Conservation (phyloP, 2,329 filamentous ascomycete species). For the Sclerotinia subarctica region DNA sequence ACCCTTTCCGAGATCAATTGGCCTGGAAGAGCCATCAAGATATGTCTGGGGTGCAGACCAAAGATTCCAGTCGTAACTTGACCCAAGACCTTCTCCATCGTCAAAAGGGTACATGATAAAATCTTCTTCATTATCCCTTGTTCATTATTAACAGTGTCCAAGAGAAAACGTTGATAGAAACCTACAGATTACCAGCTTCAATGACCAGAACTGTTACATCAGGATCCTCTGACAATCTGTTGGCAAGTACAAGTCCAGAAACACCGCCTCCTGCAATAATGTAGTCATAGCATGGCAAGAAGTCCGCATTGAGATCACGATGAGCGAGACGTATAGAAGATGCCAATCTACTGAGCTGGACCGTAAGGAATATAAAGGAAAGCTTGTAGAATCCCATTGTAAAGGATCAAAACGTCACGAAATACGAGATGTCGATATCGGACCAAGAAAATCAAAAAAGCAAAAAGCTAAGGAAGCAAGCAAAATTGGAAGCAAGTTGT, state of each 20-base stretch:
- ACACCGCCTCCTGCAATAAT: constrained; percentile 48
- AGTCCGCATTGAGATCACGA: constrained; percentile 28
- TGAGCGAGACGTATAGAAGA: constrained; percentile 24
- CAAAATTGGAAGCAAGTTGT: constrained; percentile 20
- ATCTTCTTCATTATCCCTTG: constrained; percentile 32
- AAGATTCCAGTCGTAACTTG: constrained; percentile 45
- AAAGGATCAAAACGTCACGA: constrained; percentile 8
- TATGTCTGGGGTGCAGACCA: constrained; percentile 41
- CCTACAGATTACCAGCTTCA: constrained; percentile 33
- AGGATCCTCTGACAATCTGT: constrained; percentile 43
- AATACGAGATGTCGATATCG: constrained; percentile 1
- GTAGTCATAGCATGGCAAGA: constrained; percentile 40
- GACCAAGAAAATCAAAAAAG: constrained; percentile 5
- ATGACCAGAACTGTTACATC: constrained; percentile 31
- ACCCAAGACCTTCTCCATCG: constrained; percentile 36
- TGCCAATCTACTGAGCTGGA: constrained; percentile 7
- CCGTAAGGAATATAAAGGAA: constrained; percentile 7
- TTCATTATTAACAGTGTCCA: constrained; percentile 2
- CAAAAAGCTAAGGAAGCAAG: constrained; percentile 11
- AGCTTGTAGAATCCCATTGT: constrained; percentile 8
- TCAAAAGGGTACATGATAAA: constrained; percentile 31
- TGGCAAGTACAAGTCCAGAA: constrained; percentile 46
- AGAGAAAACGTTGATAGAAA: not conserved
- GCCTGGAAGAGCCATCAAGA: constrained; percentile 30
- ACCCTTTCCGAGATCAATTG: constrained; percentile 30